Base-by-base conservation (phyloP, 2,329 filamentous ascomycete genomes). In the Cordyceps sp. region DNA sequence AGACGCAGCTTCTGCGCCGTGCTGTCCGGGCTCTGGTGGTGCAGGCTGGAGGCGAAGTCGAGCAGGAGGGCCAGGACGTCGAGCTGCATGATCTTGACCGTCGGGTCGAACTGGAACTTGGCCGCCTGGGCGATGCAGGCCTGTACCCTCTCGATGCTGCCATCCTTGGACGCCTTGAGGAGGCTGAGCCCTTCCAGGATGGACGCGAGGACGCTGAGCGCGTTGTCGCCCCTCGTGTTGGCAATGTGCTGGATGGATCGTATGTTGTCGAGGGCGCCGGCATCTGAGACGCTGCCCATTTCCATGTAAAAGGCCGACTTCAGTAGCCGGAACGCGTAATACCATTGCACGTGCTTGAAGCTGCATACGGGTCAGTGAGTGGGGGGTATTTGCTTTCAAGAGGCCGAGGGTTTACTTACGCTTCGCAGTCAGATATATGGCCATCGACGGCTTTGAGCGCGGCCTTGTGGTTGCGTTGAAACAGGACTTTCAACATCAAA, bases 321-420 rank as follows among this genome's bases (percentile, higher is more conserved):
- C 12, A 86, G 55, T 29, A 88, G 73, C 7, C 79, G 73, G 43
- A 86, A 79, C 1, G 76, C 77, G 47, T 86, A 88, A 13, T 77
- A 64, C 81, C 81, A 88, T 31, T 73, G 67, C 8, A 66, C 59
- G 42, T 80, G 75, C 46, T 75, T 72, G 44, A 73, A 75, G 23
- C 61, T 71, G 37, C 19, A 12, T 6, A 10, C 16, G 10, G 16
- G n/a, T n/a, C n/a, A n/a, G n/a, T n/a, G n/a, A n/a, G n/a, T n/a
- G n/a, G n/a, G n/a, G n/a, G n/a, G n/a, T n/a, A n/a, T n/a, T n/a
- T n/a, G n/a, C n/a, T n/a, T n/a, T n/a, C n/a, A n/a, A 19, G 3
- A 10, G 12, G 15, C 5, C 2, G 8, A 4, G 4, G 30, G 4
- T 9, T 14, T 16, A 24, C 69, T 45, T 57, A 77, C 58, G 73